These are phyloP conservation scores for Cordyceps fumosorosea DNA, from an alignment of 2,329 filamentous ascomycete species.

Conservation along the genomic window DNA sequence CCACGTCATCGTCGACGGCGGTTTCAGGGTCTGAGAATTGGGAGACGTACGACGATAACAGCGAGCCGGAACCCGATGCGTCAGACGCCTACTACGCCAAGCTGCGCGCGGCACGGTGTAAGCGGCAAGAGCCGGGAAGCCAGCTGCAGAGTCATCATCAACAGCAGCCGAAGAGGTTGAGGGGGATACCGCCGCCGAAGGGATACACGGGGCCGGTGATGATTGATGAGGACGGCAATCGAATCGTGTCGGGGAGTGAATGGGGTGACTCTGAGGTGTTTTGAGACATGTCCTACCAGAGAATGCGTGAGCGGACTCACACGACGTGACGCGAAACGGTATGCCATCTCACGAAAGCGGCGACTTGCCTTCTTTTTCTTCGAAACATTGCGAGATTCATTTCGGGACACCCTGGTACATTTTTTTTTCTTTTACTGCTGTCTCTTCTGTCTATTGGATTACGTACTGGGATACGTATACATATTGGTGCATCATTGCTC, in stretches of 20 bases:
- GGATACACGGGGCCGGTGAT: slow-evolving; percentile 41
- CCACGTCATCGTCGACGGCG: slow-evolving; percentile 68
- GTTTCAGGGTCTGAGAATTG: slow-evolving; percentile 89
- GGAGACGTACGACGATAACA: slow-evolving; percentile 90
- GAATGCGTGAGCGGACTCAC: neutral
- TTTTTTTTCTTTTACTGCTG: neutral
- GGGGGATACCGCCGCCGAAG: slow-evolving; percentile 45
- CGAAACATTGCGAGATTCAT: neutral
- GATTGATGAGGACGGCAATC: slow-evolving; percentile 53
- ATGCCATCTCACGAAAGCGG: slow-evolving; percentile 8
- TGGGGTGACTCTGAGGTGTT: slow-evolving; percentile 62
- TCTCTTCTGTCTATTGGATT: neutral
- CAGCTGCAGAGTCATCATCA: slow-evolving; percentile 31
- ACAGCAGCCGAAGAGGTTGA: slow-evolving; percentile 43
- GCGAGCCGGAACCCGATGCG: slow-evolving; percentile 67
- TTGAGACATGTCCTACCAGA: slow-evolving; percentile 22
- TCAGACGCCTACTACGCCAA: slow-evolving; percentile 77
- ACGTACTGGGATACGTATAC: slow-evolving; percentile 12
- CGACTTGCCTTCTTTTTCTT: neutral
- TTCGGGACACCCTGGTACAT: neutral
- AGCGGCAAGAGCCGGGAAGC: slow-evolving; percentile 51
- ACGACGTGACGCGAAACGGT: neutral
- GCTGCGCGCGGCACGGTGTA: slow-evolving; percentile 59
- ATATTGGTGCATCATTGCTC: neutral
- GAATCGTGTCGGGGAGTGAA: slow-evolving; percentile 57